phyloP scores from a whole-genome alignment of 192 early-diverging fungal genomes.

The Coemansia sp. region DNA sequence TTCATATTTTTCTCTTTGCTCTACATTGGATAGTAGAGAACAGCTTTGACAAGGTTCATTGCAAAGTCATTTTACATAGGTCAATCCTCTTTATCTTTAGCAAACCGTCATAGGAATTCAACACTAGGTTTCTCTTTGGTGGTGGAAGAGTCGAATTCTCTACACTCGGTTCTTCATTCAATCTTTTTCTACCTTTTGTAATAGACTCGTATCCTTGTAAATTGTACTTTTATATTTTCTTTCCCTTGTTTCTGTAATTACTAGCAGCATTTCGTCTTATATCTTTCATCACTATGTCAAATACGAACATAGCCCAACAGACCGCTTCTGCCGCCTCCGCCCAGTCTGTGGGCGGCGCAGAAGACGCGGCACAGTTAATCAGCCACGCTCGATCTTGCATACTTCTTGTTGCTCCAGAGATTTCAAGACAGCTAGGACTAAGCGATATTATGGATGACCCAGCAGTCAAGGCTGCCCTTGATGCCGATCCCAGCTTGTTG shows the following conservation, averaged over 20 bases:
- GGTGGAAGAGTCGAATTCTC: neutral
- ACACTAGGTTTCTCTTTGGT: neutral
- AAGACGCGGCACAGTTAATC: constrained; percentile 8
- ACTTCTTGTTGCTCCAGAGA: constrained; percentile 23
- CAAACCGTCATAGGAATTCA: neutral
- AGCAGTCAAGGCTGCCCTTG: constrained; percentile 4
- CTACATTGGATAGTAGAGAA: neutral
- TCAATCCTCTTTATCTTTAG: neutral
- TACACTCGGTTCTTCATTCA: neutral
- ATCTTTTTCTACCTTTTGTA: neutral
- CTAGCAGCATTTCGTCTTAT: neutral
- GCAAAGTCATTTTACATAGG: neutral
- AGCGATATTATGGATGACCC: constrained; percentile 10
- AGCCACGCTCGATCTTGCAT: constrained; percentile 25
- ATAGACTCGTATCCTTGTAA: constrained; percentile 11
- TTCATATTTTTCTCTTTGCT: neutral
- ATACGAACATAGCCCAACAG: neutral
- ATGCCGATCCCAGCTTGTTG: neutral
- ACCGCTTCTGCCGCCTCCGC: neutral
- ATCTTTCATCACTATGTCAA: neutral
- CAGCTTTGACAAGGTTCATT: neutral
- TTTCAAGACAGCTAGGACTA: constrained; percentile 10
- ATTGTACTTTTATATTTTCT: constrained; percentile 12
- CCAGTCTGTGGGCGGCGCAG: neutral
- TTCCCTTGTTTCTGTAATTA: constrained; percentile 4